A percentile compares a stretch with the other conserved stretches of the same genome.
Conservation (phyloP, 352 stramenopile genomes). For the Pelagophyceae sp. region DNA sequence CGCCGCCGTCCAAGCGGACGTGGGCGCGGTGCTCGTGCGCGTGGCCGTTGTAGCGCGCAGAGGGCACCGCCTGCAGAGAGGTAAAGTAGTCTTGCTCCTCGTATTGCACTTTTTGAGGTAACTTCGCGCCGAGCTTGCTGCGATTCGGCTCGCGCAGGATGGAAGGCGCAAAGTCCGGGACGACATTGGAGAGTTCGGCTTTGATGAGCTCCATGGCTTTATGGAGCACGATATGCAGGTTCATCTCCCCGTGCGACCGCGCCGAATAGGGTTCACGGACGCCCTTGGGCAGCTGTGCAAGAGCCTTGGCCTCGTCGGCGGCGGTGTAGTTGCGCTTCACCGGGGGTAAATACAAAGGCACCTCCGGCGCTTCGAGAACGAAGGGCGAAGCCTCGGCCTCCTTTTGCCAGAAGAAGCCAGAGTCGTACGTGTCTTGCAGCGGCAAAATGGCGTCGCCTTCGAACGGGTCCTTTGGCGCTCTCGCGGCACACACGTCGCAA, state of each 20-base stretch:
- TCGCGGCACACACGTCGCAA: not conserved
- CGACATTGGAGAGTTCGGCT: not conserved
- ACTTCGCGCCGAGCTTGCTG: not conserved
- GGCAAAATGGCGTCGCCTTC: not conserved
- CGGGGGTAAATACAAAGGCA: not conserved
- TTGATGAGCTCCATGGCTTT: constrained; percentile 13
- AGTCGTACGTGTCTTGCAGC: not conserved
- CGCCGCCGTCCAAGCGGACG: not conserved
- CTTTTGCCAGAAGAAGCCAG: not conserved
- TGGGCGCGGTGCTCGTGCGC: not conserved
- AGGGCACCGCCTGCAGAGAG: not conserved
- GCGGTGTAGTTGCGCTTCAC: not conserved
- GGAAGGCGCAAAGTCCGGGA: constrained; percentile 18
- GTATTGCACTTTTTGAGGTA: constrained; percentile 2
- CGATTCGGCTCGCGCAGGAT: constrained; percentile 11
- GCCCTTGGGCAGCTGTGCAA: not conserved
- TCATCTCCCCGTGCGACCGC: constrained; percentile 5
- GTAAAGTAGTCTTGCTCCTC: constrained; percentile 5
- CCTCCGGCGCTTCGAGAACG: not conserved
- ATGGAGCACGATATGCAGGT: constrained; percentile 24
- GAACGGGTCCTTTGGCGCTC: not conserved
- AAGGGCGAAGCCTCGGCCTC: no score
- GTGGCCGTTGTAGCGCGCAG: not conserved
- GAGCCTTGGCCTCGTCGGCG: not conserved
- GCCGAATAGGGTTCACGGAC: not conserved